Conservation (phyloP, 2,329 filamentous ascomycete species). For the Colletotrichum incanum region DNA sequence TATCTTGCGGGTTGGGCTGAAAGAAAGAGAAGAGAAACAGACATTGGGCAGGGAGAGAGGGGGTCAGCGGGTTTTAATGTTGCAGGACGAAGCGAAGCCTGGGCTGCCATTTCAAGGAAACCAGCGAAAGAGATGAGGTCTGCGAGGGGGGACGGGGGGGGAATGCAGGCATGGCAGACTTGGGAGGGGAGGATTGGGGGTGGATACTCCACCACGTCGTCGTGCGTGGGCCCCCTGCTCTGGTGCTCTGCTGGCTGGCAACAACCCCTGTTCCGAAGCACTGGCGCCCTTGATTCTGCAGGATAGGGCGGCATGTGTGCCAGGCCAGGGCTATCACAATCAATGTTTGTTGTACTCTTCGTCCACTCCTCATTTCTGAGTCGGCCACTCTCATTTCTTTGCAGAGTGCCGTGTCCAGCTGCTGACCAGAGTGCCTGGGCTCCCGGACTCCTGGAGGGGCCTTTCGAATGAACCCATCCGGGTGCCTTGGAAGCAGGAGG, state of each 20-base stretch:
- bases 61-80: slow-evolving; percentile 59
- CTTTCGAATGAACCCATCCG: slow-evolving; percentile 8
- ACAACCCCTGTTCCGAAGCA: slow-evolving; percentile 35
- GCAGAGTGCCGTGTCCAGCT: slow-evolving; percentile 17
- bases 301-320: slow-evolving; percentile 14
- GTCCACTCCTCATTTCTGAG: slow-evolving; percentile 34
- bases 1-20: slow-evolving; percentile 53
- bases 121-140: slow-evolving; percentile 41
- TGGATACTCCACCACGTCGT: slow-evolving; percentile 34
- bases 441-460: not conserved
- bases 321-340: slow-evolving; percentile 28
- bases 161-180: slow-evolving; percentile 3
- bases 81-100: slow-evolving; percentile 40
- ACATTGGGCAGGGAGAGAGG: slow-evolving; percentile 57
- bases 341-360: slow-evolving; percentile 2
- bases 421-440: slow-evolving; percentile 30
- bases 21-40: slow-evolving; percentile 51
- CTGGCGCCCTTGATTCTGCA: slow-evolving; percentile 37
- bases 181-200: slow-evolving; percentile 37
- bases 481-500: slow-evolving; percentile 20
- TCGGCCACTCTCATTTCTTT: slow-evolving; percentile 32
- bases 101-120: slow-evolving; percentile 17
- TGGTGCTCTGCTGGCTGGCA: slow-evolving; percentile 25
- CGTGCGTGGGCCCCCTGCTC: slow-evolving; percentile 31
- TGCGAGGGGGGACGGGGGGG: slow-evolving; percentile 23